Conservation (phyloP, 192 early-diverging fungal species). For the Umbelopsis ramanniana region DNA sequence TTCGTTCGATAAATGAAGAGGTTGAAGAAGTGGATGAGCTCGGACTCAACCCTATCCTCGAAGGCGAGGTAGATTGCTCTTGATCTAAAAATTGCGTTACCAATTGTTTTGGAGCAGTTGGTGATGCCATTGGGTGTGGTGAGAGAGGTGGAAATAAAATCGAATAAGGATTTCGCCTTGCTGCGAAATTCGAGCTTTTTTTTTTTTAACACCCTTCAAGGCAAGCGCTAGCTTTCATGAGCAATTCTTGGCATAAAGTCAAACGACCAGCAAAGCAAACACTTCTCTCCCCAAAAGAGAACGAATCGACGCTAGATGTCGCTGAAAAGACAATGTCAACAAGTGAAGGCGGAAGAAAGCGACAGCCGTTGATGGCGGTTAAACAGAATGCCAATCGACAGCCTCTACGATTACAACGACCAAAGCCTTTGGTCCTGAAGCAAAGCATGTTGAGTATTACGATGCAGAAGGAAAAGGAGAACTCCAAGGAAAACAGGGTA, state of each 20-base stretch:
- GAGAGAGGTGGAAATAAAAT: neutral
- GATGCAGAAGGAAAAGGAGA: neutral
- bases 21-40: conserved; percentile 4
- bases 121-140: neutral
- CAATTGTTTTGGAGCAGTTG: neutral
- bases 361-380: neutral
- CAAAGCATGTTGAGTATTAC: neutral
- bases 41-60: neutral
- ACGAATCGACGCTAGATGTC: neutral
- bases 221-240: neutral
- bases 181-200: neutral
- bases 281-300: neutral
- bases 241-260: conserved; percentile 6
- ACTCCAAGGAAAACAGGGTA: neutral
- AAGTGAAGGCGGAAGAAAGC: neutral
- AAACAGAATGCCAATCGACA: neutral
- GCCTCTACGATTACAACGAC: neutral
- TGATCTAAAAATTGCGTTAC: neutral
- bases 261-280: neutral
- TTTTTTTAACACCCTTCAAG: neutral
- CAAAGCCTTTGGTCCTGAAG: neutral
- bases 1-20: conserved; percentile 2
- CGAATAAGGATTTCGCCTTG: too few species aligned
- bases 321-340: neutral
- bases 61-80: conserved; percentile 2